phyloP scores from a whole-genome alignment of 2,329 filamentous ascomycete species.

The Paradendryphiella salina region DNA sequence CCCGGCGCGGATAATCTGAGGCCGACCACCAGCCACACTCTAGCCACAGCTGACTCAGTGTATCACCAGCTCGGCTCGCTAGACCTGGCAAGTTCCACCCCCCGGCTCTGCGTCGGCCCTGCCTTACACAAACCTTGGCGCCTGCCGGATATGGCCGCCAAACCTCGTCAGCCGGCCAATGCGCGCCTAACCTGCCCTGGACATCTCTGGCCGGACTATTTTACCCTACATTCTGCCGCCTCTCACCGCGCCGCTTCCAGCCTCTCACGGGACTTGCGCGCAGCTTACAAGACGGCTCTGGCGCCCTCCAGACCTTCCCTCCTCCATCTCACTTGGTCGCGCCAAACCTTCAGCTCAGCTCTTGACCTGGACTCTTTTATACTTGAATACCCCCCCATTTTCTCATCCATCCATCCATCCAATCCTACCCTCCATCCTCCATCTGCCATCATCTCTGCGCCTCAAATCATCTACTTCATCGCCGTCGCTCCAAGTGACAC shows the following conservation, averaged over 20 bases:
- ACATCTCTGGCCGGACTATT: slow-evolving; percentile 21
- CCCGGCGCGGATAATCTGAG: slow-evolving; percentile 16
- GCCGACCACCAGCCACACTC: slow-evolving; percentile 15
- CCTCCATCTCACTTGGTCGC: slow-evolving; percentile 42
- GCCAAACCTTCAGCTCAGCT: slow-evolving; percentile 28
- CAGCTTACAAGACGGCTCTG: slow-evolving; percentile 45
- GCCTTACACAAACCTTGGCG: slow-evolving; percentile 20
- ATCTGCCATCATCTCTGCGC: slow-evolving; percentile 12
- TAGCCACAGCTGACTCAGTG: slow-evolving; percentile 9
- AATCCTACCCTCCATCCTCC: slow-evolving; percentile 15
- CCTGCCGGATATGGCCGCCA: slow-evolving; percentile 14
- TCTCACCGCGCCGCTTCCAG: slow-evolving; percentile 31
- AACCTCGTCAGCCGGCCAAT: slow-evolving; percentile 19
- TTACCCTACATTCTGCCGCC: slow-evolving; percentile 29
- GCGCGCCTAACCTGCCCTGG: slow-evolving; percentile 23
- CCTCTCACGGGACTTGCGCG: slow-evolving; percentile 41
- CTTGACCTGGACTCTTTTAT: slow-evolving; percentile 15
- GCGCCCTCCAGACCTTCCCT: slow-evolving; percentile 41
- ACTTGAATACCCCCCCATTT: slow-evolving; percentile 16
- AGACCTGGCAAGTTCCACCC: slow-evolving; percentile 6
- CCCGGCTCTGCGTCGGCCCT: slow-evolving; percentile 1
- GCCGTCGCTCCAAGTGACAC: slow-evolving; percentile 33
- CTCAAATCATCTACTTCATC: slow-evolving; percentile 23
- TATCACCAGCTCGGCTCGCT: not conserved
- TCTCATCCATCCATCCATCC: not conserved